Evolutionary conservation across 2,329 filamentous ascomycete genomes (phyloP), one percentile per base, ranked within the genome.

Genomic region (Pseudogymnoascus sp.): DNA sequence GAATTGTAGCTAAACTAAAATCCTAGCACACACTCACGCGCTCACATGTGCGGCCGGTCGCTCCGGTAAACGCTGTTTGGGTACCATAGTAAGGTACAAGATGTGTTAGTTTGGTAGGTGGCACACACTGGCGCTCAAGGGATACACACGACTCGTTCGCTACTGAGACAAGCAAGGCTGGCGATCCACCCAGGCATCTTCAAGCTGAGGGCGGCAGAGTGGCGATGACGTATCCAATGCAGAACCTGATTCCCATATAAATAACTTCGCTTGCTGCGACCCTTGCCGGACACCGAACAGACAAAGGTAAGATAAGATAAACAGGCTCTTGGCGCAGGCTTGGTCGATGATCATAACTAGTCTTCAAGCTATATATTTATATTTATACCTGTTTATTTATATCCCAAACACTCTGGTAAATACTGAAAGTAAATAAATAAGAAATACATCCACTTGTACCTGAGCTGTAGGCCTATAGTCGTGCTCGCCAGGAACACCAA

Each of bases 171-270:
- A 53, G 26, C 47, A 53, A 53, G 26, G 47, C 47, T 31, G n/a
- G 50, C 33, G 26, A 56, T 56, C 50, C 50, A 56, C 50, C 33
- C 29, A 6, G 4, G 26, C 29, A 33, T 56, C 16, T 33, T 33
- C 26, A 13, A 11, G 50, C 19, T 56, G 50, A 33, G 7, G 50
- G 50, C 50, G 50, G 50, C 29, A 56, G 6, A 31, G 29, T 8
- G 26, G 50, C 50, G 50, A 56, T 56, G 50, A 56, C 50, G 50
- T 56, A 56, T 26, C 24, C 26, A 13, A 33, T 56, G 50, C n/a
- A 56, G 50, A 56, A 56, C 50, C 19, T 56, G 50, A 33, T 56
- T 56, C n/a, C 50, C 50, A 56, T 42, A 56, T 56, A 56, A 56
- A 63, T 31, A 56, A 19, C 50, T 19, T 56, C 50, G 50, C 14